Evolutionary conservation across 1,284 basidiomycete genomes (phyloP).

Genomic region (Porogramme epimiltina): DNA sequence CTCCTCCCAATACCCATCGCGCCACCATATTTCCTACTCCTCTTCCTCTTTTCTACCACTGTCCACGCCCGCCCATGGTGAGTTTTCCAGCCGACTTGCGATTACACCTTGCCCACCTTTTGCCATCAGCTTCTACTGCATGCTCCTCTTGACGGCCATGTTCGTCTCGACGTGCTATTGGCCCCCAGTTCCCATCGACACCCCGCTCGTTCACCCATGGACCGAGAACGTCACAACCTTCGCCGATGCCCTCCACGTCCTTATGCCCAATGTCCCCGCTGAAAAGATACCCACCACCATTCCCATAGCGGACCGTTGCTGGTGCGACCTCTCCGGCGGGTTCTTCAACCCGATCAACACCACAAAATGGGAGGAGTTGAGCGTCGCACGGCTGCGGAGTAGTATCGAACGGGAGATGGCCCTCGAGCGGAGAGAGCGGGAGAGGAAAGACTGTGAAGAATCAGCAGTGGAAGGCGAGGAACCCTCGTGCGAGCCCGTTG

Average conservation of each 20-base stretch:
- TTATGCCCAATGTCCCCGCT: conserved; percentile 30
- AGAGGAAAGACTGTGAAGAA: conserved; percentile 23
- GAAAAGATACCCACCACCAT: conserved; percentile 46
- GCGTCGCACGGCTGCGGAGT: conserved; percentile 48
- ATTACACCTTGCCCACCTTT: conserved; percentile 6
- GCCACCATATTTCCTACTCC: conserved; percentile 70
- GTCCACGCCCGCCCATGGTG: conserved; percentile 82
- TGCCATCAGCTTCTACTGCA: conserved; percentile 72
- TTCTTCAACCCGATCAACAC: conserved; percentile 77
- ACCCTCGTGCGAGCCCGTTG: not conserved
- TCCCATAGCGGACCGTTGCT: conserved; percentile 71
- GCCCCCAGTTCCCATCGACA: conserved; percentile 72
- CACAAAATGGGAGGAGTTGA: conserved; percentile 68
- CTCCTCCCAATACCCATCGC: conserved; percentile 78
- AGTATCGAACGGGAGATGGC: conserved; percentile 38
- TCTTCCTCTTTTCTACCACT: conserved; percentile 73
- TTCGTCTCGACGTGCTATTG: conserved; percentile 85
- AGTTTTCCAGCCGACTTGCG: conserved; percentile 22
- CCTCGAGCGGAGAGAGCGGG: conserved; percentile 26
- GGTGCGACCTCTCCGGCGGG: conserved; percentile 69
- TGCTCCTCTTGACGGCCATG: conserved; percentile 72
- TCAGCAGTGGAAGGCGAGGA: conserved; percentile 26
- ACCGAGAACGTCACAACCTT: conserved; percentile 69
- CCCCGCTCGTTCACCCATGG: conserved; percentile 63
- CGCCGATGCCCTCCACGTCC: conserved; percentile 55